These are phyloP conservation scores for Mycena pura DNA, from an alignment of 768 basidiomycete genomes.

Conservation along the genomic window DNA sequence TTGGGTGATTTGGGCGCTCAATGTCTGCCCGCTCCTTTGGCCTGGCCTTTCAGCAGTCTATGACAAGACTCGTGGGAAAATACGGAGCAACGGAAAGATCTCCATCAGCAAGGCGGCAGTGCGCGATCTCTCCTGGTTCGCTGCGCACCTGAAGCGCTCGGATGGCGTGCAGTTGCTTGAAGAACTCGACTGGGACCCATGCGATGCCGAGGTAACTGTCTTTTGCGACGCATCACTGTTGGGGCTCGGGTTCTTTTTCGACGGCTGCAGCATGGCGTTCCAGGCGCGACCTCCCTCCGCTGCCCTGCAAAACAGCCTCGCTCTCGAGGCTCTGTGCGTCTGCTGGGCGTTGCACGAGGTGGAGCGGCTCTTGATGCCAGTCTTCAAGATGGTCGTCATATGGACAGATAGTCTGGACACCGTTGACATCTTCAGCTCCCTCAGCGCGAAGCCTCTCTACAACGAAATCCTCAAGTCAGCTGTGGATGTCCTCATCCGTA, in stretches of 20 bases:
- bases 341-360: constrained; percentile 23
- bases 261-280: constrained; percentile 28
- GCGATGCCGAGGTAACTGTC: constrained; percentile 8
- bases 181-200: constrained; percentile 17
- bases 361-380: background rate
- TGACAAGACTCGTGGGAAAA: constrained; percentile 40
- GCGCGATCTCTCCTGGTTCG: constrained; percentile 42
- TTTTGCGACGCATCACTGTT: constrained; percentile 36
- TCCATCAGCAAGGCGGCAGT: constrained; percentile 36
- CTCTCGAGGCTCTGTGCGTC: constrained; percentile 34
- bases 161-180: constrained; percentile 34
- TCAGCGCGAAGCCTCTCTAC: constrained; percentile 17
- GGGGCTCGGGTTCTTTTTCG: constrained; percentile 40
- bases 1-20: constrained; percentile 49
- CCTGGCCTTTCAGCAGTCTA: constrained; percentile 44
- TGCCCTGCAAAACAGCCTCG: constrained; percentile 28
- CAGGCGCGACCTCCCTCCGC: constrained; percentile 8
- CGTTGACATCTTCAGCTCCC: constrained; percentile 32
- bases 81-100: constrained; percentile 12
- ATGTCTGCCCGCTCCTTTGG: constrained; percentile 43
- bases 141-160: constrained; percentile 24
- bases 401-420: constrained; percentile 31
- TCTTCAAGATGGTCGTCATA: too few relatives aligned
- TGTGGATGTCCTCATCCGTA: constrained; percentile 8
- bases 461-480: constrained; percentile 23